phyloP scores from a whole-genome alignment of 768 basidiomycete genomes.

The Collybiopsis confluens region DNA sequence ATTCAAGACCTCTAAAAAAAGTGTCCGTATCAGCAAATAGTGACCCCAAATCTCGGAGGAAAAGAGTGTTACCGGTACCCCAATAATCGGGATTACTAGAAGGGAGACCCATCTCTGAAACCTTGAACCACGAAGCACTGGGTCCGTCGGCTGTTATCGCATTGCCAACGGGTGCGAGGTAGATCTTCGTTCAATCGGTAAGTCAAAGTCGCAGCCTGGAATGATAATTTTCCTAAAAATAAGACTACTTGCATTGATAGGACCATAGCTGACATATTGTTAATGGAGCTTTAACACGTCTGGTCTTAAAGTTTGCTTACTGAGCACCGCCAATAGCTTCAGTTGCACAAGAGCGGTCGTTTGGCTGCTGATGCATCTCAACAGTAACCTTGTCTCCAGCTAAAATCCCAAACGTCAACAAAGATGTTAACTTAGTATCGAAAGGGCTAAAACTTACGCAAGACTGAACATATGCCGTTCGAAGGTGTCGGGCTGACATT shows the following conservation, averaged over 20 bases:
- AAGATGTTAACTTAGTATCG: background rate
- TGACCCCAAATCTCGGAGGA: background rate
- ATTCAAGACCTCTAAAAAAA: conserved; percentile 27
- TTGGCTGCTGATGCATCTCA: conserved; percentile 53
- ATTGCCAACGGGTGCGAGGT: conserved; percentile 45
- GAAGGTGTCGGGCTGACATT: conserved; percentile 33
- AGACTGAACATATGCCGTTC: conserved; percentile 36
- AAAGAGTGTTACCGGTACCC: conserved; percentile 26
- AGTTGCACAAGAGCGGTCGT: conserved; percentile 38
- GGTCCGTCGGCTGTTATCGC: conserved; percentile 41
- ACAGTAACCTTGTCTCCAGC: conserved; percentile 45
- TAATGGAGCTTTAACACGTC: too few relatives aligned
- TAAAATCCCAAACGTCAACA: conserved; percentile 4
- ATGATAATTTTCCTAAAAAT: background rate
- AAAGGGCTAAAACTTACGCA: conserved; percentile 23
- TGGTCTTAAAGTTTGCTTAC: too few relatives aligned
- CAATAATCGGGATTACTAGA: conserved; percentile 46
- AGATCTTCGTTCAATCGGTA: conserved; percentile 22
- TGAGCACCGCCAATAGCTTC: conserved; percentile 51
- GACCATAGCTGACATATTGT: conserved; percentile 28
- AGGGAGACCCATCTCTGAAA: conserved; percentile 43
- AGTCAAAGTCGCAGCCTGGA: background rate
- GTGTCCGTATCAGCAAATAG: background rate
- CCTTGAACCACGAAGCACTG: conserved; percentile 46
- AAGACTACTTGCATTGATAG: conserved; percentile 28